Percentiles rank a stretch among this genome's conserved stretches.
These are phyloP conservation scores for Magnolia kwangsiensis DNA, from an alignment of 164 flowering plant genomes.

Conservation along the genomic window DNA sequence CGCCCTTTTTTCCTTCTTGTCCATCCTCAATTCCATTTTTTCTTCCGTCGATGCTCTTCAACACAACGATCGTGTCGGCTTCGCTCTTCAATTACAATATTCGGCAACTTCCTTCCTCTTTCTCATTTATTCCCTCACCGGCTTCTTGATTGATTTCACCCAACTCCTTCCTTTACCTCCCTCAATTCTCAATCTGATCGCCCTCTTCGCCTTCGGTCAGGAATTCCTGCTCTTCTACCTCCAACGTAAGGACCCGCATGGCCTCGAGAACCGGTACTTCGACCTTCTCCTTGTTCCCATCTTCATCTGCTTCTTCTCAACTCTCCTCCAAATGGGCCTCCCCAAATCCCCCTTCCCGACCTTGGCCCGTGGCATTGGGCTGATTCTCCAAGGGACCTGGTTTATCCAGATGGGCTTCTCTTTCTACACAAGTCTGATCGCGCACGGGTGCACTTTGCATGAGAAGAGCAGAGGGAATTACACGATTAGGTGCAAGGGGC, in stretches of 20 bases:
- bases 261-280: constrained; percentile 84
- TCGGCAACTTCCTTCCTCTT: constrained; percentile 54
- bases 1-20: constrained; percentile 35
- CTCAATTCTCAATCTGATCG: constrained; percentile 36
- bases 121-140: constrained; percentile 49
- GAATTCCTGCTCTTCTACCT: constrained; percentile 75
- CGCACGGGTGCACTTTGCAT: constrained; percentile 60
- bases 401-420: constrained; percentile 90
- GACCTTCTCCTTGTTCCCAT: constrained; percentile 82
- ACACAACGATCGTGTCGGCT: constrained; percentile 54
- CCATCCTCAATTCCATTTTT: constrained; percentile 46
- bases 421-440: constrained; percentile 50
- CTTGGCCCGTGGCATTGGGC: constrained; percentile 68
- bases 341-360: constrained; percentile 33
- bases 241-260: constrained; percentile 60
- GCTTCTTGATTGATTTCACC: constrained; percentile 28
- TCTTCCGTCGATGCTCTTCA: constrained; percentile 48
- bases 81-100: constrained; percentile 56
- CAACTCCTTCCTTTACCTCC: constrained; percentile 32
- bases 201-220: constrained; percentile 62
- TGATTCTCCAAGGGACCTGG: constrained; percentile 87
- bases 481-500: constrained; percentile 75
- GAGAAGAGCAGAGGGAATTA: constrained; percentile 77
- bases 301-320: constrained; percentile 50
- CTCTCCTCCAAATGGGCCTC: constrained; percentile 43